Evolutionary conservation across 2,329 filamentous ascomycete genomes (phyloP).

Genomic region (Exutisphaerella laricina): DNA sequence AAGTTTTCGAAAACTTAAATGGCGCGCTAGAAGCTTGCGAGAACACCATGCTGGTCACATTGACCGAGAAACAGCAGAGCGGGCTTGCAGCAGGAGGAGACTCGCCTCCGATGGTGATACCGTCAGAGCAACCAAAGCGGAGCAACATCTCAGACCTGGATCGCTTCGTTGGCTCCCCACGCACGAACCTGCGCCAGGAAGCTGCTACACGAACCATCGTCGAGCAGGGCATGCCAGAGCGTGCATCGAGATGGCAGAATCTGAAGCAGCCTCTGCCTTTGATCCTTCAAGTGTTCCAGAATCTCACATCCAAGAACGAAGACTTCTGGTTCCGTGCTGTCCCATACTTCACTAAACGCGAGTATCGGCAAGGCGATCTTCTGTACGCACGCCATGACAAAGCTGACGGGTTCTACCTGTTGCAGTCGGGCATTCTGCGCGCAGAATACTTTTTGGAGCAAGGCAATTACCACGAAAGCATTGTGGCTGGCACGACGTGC

Average conservation of each 20-base stretch:
- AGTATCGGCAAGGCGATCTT: slow-evolving; percentile 62
- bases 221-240: slow-evolving; percentile 42
- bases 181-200: slow-evolving; percentile 68
- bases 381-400: slow-evolving; percentile 71
- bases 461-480: slow-evolving; percentile 81
- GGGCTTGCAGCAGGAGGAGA: slow-evolving; percentile 41
- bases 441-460: slow-evolving; percentile 90
- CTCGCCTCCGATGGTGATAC: slow-evolving; percentile 39
- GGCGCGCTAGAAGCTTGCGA: slow-evolving; percentile 91
- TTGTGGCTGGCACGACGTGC: slow-evolving; percentile 89
- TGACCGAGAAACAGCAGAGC: slow-evolving; percentile 33
- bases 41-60: slow-evolving; percentile 71
- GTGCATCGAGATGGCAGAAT: slow-evolving; percentile 67
- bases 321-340: slow-evolving; percentile 89
- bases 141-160: slow-evolving; percentile 23
- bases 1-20: slow-evolving; percentile 83
- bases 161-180: slow-evolving; percentile 61
- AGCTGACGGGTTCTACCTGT: slow-evolving; percentile 79
- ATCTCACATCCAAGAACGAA: slow-evolving; percentile 76
- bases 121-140: slow-evolving; percentile 26
- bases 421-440: slow-evolving; percentile 82
- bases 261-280: slow-evolving; percentile 88
- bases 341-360: slow-evolving; percentile 66
- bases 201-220: slow-evolving; percentile 72
- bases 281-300: slow-evolving; percentile 92